Base-by-base conservation (phyloP, 2,329 filamentous ascomycete species). In the Septoria linicola region DNA sequence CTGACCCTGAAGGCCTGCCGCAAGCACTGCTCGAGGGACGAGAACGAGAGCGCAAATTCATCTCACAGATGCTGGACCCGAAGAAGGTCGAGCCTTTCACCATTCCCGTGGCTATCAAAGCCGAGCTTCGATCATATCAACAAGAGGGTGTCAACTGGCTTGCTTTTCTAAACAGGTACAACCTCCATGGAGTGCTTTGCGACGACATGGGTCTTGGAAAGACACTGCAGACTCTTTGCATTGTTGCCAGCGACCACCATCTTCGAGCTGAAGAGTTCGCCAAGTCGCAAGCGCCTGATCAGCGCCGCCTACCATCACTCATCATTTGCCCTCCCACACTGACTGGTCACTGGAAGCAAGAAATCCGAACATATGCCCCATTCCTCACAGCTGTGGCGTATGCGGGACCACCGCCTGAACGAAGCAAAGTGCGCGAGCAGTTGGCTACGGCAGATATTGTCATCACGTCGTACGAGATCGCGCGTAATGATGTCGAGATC, bases 141-240 rank as follows among this genome's bases (percentile, higher is more conserved):
- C 93, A 99, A 70, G 93, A 99, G 47, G 93, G 93, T 68, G 92
- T 99, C 66, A 99, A 99, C 68, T 99, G 93, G 93, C 82, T 99
- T 44, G 85, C 95, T 50, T 99, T 99, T 74, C 84, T 99, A 61
- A 99, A 99, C 69, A 91, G 91, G 51, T 99, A 97, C 68, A 92
- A 99, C 64, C 82, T 99, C 1, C 95, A 99, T 63, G 93, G 93
- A 41, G 96, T 99, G 70, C 88, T 99, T 53, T 99, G 93, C 68
- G 93, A 99, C 66, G 93, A 99, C 69, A 99, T 99, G 93, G 93
- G 93, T 65, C 86, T 99, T 21, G 93, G 93, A 42, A 99, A 99
- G 75, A 99, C 93, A 1, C 75, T 99, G 8, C 93, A 99, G 70
- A 99, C 95, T 0, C 82, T 99, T 17, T 99, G 93, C 70, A 99